Evolutionary conservation across 2,329 filamentous ascomycete genomes (phyloP).

Genomic region (Penicillium digitatum): DNA sequence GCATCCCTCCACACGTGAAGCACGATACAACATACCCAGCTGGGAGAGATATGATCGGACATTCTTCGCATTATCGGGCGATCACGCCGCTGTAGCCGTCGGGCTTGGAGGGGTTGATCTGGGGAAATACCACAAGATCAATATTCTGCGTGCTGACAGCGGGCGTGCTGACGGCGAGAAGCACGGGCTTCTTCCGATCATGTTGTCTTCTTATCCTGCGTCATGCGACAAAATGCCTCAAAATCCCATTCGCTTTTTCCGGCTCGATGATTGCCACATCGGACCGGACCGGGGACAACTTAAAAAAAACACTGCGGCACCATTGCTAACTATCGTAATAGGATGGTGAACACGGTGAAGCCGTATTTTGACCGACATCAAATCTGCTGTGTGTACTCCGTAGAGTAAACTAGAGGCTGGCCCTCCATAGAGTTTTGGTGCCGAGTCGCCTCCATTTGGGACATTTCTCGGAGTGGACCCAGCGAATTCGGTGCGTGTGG

Average conservation of each 20-base stretch:
- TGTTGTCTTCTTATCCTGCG: background rate
- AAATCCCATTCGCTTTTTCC: background rate
- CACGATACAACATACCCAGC: background rate
- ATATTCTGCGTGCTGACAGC: background rate
- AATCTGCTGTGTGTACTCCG: slow-evolving; percentile 7
- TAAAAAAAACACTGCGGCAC: background rate
- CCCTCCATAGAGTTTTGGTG: slow-evolving; percentile 1
- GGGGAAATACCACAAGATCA: slow-evolving; percentile 6
- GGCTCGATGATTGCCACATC: background rate
- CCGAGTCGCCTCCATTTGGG: slow-evolving; percentile 6
- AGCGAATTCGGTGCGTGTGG: slow-evolving; percentile 12
- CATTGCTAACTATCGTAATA: background rate
- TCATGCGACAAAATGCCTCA: slow-evolving; percentile 21
- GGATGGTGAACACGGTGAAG: slow-evolving; percentile 1
- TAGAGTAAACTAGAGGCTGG: slow-evolving; percentile 6
- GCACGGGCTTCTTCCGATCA: slow-evolving; percentile 6
- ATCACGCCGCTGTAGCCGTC: slow-evolving; percentile 24
- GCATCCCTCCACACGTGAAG: slow-evolving; percentile 1
- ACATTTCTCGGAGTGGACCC: slow-evolving; percentile 11
- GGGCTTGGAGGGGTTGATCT: slow-evolving; percentile 3
- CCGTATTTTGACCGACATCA: background rate
- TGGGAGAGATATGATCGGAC: background rate
- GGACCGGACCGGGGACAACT: background rate
- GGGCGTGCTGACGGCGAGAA: background rate
- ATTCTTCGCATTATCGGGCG: slow-evolving; percentile 7